Base-by-base conservation (phyloP, 805 yeast genomes). In the Kazachstania taianensis region DNA sequence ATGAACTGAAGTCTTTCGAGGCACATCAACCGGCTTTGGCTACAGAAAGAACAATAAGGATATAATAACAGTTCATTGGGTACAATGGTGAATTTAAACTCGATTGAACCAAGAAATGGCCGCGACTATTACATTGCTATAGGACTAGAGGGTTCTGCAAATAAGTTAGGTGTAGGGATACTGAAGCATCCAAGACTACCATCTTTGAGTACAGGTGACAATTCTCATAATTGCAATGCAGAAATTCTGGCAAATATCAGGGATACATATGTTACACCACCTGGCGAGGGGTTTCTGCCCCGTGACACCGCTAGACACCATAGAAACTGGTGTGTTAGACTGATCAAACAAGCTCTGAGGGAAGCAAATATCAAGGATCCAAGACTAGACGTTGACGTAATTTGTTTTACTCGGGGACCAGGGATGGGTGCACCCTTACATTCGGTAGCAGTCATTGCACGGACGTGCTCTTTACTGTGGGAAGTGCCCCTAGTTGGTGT, bases 391-490 rank as follows among this genome's bases (percentile, higher is more conserved):
- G 51, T 80, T 5, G 87, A 81, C 58, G 78, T 82, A 33, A 81
- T 92, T 33, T 85, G 95, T 57, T 92, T 92, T 57, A 92, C 98
- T 1, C 94, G 82, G 59, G 98, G 98, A 5, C 99, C 98, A 1
- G 99, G 99, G 1, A 92, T 92, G 97, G 99, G 99, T 2, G 97
- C 97, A 1, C 99, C 99, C 0, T 63, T 92, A 36, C 94, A 92
- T 49, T 76, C 89, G 38, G 96, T 86, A 27, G 97, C 81, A 3
- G 69, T 92, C 33, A 94, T 94, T 1, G 97, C 98, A 1, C 66
- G 99, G 52, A 78, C 96, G 0, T 61, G 87, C 26, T 66, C 85
- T 7, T 75, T 80, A 46, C 53, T 89, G 45, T 85, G 94, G 94
- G 55, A 72, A 2, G 62, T 81, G 16, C 97, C 98, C 0, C 58